Conservation (phyloP, 192 early-diverging fungal species). For the Umbelopsis ramanniana region DNA sequence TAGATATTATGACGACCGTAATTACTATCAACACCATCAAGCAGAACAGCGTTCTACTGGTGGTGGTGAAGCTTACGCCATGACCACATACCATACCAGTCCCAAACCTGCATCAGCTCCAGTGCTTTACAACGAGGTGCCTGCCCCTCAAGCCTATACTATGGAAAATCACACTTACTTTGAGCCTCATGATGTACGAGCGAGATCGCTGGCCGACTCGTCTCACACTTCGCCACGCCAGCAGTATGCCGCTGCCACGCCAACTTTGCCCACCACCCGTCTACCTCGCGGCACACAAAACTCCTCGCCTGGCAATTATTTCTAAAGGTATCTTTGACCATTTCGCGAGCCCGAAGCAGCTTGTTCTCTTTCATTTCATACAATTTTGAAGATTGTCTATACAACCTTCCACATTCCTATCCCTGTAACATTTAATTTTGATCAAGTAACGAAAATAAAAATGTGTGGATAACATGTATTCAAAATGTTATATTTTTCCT, state of each 20-base stretch:
- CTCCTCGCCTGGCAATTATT: not conserved
- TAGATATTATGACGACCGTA: slow-evolving; percentile 1
- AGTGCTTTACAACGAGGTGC: slow-evolving; percentile 19
- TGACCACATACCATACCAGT: slow-evolving; percentile 5
- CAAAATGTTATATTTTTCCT: too few species aligned
- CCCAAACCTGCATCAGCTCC: not conserved
- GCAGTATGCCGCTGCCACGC: not conserved
- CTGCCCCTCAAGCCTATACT: slow-evolving; percentile 15
- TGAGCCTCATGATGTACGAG: not conserved
- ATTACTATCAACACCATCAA: not conserved
- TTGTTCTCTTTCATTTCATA: too few species aligned
- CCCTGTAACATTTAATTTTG: too few species aligned
- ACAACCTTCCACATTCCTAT: too few species aligned
- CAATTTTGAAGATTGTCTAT: too few species aligned
- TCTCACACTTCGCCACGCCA: not conserved
- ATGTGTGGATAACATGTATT: too few species aligned
- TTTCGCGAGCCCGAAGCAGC: not conserved
- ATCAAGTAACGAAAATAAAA: too few species aligned
- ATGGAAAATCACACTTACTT: slow-evolving; percentile 9
- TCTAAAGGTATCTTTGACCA: not conserved
- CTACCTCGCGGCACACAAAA: not conserved
- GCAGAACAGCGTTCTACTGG: not conserved
- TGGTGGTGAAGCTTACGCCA: slow-evolving; percentile 7
- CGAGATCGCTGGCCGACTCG: slow-evolving; percentile 23
- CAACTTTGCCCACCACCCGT: not conserved